Base-by-base conservation (phyloP, 2,329 filamentous ascomycete genomes). In the Pseudogymnoascus sp. region DNA sequence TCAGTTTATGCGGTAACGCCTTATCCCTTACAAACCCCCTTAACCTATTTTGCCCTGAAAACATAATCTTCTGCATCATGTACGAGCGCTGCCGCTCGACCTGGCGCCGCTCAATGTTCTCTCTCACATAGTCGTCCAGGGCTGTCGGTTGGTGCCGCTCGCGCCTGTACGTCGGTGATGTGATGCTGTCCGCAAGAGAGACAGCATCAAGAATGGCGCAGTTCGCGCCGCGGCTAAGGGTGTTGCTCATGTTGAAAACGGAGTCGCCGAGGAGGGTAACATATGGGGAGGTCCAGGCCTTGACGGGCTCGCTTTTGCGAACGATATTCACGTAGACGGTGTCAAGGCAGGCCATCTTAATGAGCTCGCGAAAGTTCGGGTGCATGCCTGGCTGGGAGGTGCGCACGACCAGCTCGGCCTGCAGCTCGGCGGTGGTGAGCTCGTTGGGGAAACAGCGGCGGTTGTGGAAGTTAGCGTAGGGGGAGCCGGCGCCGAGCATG, bases 141-240 rank as follows among this genome's bases (percentile, higher is more conserved):
- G n/a, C 60, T 61, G 5, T 34, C 12, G 58, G 19, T 26, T 28
- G 15, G 3, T 48, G 58, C 8, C 63, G 59, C 9, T 60, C 39
- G 13, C 21, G 10, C 18, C n/a, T n/a, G 59, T 6, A 34, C 19
- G 21, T 52, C 28, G 56, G 21, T 21, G 34, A 63, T 34, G 4
- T 61, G 8, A 69, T 59, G 19, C 59, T 58, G 30, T 65, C 65
- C 13, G 67, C 62, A 7, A 69, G 63, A 38, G 63, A 64, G 8
- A 67, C 48, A 2, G 67, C 66, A 34, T 69, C 67, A n/a, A 68
- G 64, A 8, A 69, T 48, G 2, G 67, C 67, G 56, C 67, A 68
- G 33, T 69, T 69, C 2, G 67, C 67, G 15, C 67, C 67, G 58
- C 67, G 68, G 2, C 65, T 64, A 10, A 69, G 60, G 57, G 65